Evolutionary conservation across 2,329 filamentous ascomycete species (phyloP).

Genomic region (Lasiodiplodia gonubiensis): DNA sequence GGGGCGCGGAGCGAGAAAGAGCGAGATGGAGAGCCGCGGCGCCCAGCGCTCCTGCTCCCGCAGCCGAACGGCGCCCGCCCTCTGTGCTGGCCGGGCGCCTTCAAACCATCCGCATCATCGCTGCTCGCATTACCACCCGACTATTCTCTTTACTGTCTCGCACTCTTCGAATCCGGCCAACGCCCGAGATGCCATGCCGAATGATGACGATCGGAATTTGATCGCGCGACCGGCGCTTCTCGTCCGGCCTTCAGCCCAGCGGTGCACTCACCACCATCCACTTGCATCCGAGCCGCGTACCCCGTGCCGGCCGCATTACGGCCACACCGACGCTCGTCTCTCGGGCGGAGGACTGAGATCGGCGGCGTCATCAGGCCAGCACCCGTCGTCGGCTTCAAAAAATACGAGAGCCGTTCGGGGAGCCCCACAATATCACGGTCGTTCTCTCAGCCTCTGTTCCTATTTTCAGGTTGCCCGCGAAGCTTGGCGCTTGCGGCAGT

Average conservation of each 20-base stretch:
- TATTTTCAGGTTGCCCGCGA: constrained; percentile 9
- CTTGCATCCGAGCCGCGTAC: not conserved
- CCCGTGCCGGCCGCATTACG: not conserved
- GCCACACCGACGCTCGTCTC: not conserved
- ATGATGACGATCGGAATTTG: not conserved
- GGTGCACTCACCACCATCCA: not conserved
- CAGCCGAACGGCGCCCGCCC: too few relatives aligned
- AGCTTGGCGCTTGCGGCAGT: not conserved
- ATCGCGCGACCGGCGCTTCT: not conserved
- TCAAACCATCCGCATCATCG: not conserved
- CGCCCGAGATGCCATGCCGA: not conserved
- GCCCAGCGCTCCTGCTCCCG: not conserved
- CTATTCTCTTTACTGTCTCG: not conserved
- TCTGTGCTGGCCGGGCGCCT: not conserved
- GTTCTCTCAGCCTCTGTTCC: not conserved
- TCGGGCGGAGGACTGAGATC: not conserved
- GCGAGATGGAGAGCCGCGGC: not conserved
- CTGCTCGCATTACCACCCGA: not conserved
- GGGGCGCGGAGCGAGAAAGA: not conserved
- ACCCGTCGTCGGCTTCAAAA: not conserved
- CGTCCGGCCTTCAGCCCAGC: not conserved
- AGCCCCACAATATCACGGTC: constrained; percentile 3
- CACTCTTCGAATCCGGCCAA: not conserved
- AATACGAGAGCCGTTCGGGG: constrained; percentile 5
- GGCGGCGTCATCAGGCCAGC: constrained; percentile 2